A percentile compares a stretch with the other conserved stretches of the same genome.
Conservation (phyloP, 345 rosid genomes). For the Syzygium grande region DNA sequence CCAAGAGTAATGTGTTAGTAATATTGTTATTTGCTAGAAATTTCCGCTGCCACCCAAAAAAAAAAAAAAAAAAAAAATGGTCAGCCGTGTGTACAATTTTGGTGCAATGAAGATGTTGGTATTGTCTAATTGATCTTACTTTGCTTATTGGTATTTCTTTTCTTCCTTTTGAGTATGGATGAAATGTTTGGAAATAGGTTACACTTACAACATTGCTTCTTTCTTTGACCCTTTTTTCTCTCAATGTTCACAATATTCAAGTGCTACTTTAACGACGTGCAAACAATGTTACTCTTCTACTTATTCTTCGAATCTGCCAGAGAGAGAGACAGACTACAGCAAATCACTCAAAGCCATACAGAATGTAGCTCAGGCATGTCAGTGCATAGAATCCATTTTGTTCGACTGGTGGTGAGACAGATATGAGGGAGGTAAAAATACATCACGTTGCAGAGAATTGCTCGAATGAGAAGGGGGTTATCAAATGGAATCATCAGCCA, state of each 20-base stretch:
- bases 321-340: too few relatives aligned
- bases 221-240: neutral
- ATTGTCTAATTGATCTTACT: slow-evolving; percentile 4
- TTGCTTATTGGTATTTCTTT: neutral
- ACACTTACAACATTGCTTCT: neutral
- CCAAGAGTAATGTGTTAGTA: neutral
- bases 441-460: neutral
- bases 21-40: neutral
- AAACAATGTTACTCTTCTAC: neutral
- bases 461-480: neutral
- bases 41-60: neutral
- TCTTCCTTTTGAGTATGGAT: slow-evolving; percentile 4
- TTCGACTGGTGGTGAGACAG: neutral
- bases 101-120: slow-evolving; percentile 6
- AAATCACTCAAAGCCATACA: neutral
- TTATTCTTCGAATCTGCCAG: neutral
- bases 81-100: neutral
- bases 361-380: neutral
- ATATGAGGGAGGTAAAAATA: neutral
- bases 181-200: neutral
- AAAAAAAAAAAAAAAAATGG: too few relatives aligned
- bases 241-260: neutral
- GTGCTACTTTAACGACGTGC: neutral
- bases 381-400: neutral
- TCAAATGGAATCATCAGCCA: neutral